Conservation (phyloP, 495 filamentous ascomycete species). For the Alectoria sarmentosa region DNA sequence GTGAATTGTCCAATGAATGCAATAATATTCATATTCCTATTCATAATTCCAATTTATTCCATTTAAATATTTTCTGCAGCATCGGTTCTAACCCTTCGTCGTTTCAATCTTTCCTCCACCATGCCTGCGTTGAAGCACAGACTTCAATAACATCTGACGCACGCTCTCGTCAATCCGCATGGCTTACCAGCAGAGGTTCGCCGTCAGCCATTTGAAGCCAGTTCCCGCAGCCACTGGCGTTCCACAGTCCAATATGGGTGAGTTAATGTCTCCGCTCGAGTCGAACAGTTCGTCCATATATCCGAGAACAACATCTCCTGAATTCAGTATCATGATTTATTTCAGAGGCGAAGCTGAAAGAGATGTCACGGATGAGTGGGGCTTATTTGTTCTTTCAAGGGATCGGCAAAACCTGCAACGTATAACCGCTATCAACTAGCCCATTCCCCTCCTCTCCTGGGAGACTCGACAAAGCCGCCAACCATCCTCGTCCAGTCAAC, state of each 20-base stretch:
- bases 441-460: constrained; percentile 18
- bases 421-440: constrained; percentile 15
- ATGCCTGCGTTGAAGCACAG: background rate
- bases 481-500: constrained; percentile 7
- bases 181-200: background rate
- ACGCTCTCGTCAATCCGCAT: background rate
- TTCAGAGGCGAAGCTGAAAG: background rate
- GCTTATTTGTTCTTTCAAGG: constrained; percentile 9
- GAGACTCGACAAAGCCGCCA: constrained; percentile 17
- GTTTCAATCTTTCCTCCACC: background rate
- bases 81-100: too few species aligned
- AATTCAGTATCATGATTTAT: background rate
- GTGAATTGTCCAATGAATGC: background rate
- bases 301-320: background rate
- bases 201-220: constrained; percentile 7
- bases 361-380: constrained; percentile 13
- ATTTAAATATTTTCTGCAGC: too few species aligned
- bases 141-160: background rate
- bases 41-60: background rate
- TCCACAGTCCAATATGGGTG: constrained; percentile 8
- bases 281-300: background rate
- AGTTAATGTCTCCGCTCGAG: background rate
- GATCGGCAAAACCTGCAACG: constrained; percentile 24
- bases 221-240: constrained; percentile 10
- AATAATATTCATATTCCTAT: background rate